Percentiles rank a stretch among this genome's conserved stretches.
phyloP scores from a whole-genome alignment of 108 stramenopile genomes.

The Skeletonema grethae region DNA sequence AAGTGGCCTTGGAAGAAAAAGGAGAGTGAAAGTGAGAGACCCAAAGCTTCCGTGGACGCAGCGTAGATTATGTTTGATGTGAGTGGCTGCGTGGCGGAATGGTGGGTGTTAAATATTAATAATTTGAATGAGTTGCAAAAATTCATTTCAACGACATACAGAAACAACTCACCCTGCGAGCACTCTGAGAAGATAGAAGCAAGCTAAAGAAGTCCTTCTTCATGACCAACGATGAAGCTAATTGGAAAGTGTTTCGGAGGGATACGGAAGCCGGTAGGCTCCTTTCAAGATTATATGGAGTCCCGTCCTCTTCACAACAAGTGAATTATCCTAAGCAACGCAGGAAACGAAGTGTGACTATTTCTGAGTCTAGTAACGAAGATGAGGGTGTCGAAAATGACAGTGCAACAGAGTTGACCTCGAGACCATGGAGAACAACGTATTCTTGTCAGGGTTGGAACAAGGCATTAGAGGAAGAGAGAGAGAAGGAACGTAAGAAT shows the following conservation, averaged over 20 bases:
- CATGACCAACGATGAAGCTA: conserved; percentile 12
- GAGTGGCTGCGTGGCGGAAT: no score
- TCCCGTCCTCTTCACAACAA: conserved; percentile 12
- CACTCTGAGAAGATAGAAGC: no score
- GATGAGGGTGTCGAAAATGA: background rate
- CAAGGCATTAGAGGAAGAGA: conserved; percentile 20
- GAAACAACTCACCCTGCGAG: no score
- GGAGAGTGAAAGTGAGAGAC: background rate
- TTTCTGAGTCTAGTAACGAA: background rate
- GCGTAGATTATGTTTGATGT: no score
- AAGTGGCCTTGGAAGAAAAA: background rate
- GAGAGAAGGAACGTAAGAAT: conserved; percentile 26
- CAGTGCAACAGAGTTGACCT: background rate
- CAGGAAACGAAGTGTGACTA: conserved; percentile 7
- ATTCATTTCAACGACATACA: no score
- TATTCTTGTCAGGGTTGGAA: conserved; percentile 23
- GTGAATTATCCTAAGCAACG: conserved; percentile 29
- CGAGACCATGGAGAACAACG: conserved; percentile 36
- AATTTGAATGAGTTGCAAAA: no score
- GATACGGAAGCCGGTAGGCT: conserved; percentile 43
- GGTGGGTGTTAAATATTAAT: no score
- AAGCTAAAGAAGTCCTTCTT: no score
- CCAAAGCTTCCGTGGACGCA: background rate
- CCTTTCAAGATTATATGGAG: conserved; percentile 34
- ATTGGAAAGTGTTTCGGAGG: conserved; percentile 34